Conservation (phyloP, 2,329 filamentous ascomycete genomes). For the Cladosporium sp. region DNA sequence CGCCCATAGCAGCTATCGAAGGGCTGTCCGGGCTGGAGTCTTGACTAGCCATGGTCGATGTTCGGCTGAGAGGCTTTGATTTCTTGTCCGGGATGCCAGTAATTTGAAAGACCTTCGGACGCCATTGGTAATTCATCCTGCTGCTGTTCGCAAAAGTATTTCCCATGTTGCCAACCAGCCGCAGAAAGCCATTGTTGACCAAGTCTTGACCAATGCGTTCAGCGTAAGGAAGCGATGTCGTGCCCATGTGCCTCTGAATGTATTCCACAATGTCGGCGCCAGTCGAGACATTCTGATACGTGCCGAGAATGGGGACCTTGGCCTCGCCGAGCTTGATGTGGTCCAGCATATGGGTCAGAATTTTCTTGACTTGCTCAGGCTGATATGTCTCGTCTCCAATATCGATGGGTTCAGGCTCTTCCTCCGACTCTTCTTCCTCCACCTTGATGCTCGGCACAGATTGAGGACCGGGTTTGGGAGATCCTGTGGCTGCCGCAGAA, state of each 20-base stretch:
- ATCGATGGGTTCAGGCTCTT: slow-evolving; percentile 79
- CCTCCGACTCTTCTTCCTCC: slow-evolving; percentile 44
- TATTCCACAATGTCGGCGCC: slow-evolving; percentile 95
- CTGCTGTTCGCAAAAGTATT: slow-evolving; percentile 96
- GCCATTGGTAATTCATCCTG: slow-evolving; percentile 96
- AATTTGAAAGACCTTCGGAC: slow-evolving; percentile 80
- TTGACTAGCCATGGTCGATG: slow-evolving; percentile 60
- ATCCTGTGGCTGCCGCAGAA: slow-evolving; percentile 39
- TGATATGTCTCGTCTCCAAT: slow-evolving; percentile 84
- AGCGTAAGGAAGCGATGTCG: slow-evolving; percentile 78
- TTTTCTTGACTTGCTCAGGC: slow-evolving; percentile 83
- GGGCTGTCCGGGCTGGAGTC: slow-evolving; percentile 61
- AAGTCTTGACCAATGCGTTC: slow-evolving; percentile 94
- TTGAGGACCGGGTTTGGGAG: slow-evolving; percentile 45
- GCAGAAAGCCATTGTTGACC: slow-evolving; percentile 75
- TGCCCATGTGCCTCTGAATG: slow-evolving; percentile 79
- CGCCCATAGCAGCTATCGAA: slow-evolving; percentile 68
- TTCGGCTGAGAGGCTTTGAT: slow-evolving; percentile 57
- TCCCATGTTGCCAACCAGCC: slow-evolving; percentile 88
- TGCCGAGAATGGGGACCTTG: slow-evolving; percentile 92
- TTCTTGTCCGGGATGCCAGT: slow-evolving; percentile 88
- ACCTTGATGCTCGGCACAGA: slow-evolving; percentile 83
- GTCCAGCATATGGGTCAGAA: slow-evolving; percentile 77
- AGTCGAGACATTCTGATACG: slow-evolving; percentile 85
- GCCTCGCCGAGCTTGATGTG: slow-evolving; percentile 82